Evolutionary conservation across 2,329 filamentous ascomycete species (phyloP).

Genomic region (Aspergillus niger): DNA sequence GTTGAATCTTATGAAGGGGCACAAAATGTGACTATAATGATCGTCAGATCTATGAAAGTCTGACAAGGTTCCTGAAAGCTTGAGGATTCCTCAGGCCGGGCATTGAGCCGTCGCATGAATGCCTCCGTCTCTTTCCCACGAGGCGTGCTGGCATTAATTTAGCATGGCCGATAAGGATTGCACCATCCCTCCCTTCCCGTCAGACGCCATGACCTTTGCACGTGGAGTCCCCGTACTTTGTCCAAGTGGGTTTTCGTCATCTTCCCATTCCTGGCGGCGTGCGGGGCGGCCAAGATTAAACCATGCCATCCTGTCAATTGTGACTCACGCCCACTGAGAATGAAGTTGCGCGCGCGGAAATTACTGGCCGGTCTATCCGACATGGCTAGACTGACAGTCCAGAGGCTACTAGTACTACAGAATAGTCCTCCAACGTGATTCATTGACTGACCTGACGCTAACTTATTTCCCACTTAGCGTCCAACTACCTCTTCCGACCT

Average conservation of each 20-base stretch:
- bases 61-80: conserved; percentile 1
- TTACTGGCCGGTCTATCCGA: neutral
- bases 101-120: neutral
- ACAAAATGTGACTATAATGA: neutral
- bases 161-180: conserved; percentile 5
- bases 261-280: neutral
- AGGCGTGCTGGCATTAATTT: neutral
- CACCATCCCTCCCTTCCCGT: conserved; percentile 1
- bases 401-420: too few species aligned
- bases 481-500: neutral
- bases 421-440: neutral
- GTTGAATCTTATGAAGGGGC: neutral
- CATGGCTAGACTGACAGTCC: neutral
- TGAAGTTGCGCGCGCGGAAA: neutral
- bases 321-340: neutral
- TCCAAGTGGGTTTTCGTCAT: conserved; percentile 4
- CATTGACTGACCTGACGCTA: neutral
- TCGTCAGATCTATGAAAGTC: conserved; percentile 4
- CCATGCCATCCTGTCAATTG: neutral
- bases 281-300: conserved; percentile 1
- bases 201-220: conserved; percentile 1
- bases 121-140: neutral
- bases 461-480: neutral
- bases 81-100: neutral
- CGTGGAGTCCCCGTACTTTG: conserved; percentile 3